A percentile compares a stretch with the other conserved stretches of the same genome.
phyloP scores from a whole-genome alignment of 1,139 yeast genomes.

The Martiniozyma asiatica region DNA sequence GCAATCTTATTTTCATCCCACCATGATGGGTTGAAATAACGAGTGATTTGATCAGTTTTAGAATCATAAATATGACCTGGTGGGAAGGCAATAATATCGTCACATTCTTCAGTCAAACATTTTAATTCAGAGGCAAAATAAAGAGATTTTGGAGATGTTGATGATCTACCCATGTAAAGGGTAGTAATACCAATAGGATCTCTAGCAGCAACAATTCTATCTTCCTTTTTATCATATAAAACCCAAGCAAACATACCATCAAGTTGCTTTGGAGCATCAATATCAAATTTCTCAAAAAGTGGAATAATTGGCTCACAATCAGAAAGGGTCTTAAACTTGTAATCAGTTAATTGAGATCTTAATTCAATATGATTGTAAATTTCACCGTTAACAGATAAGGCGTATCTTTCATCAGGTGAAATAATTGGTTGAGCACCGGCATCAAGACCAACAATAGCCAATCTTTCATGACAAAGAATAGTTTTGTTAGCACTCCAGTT shows the following conservation, averaged over 20 bases:
- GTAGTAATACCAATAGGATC: conserved; percentile 98
- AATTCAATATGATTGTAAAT: conserved; percentile 90
- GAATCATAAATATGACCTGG: conserved; percentile 98
- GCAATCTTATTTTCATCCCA: conserved; percentile 76
- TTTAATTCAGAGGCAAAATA: conserved; percentile 92
- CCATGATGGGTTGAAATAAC: conserved; percentile 91
- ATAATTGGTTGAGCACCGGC: conserved; percentile 97
- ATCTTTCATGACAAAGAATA: conserved; percentile 82
- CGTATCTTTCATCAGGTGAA: conserved; percentile 60
- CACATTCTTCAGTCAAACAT: conserved; percentile 91
- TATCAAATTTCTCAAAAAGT: conserved; percentile 69
- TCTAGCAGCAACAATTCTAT: conserved; percentile 90
- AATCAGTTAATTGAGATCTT: conserved; percentile 62
- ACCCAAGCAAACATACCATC: conserved; percentile 99
- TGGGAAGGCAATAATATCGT: conserved; percentile 84
- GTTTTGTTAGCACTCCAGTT: conserved; percentile 69
- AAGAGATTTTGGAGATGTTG: conserved; percentile 59
- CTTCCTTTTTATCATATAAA: conserved; percentile 69
- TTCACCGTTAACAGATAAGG: conserved; percentile 91
- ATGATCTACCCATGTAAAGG: conserved; percentile 81
- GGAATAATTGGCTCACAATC: conserved; percentile 99
- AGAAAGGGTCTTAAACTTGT: conserved; percentile 71
- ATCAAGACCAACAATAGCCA: conserved; percentile 91
- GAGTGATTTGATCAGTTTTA: conserved; percentile 66
- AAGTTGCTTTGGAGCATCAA: conserved; percentile 81